Conservation (phyloP, 2,329 filamentous ascomycete genomes). For the Trichoderma simmonsii region DNA sequence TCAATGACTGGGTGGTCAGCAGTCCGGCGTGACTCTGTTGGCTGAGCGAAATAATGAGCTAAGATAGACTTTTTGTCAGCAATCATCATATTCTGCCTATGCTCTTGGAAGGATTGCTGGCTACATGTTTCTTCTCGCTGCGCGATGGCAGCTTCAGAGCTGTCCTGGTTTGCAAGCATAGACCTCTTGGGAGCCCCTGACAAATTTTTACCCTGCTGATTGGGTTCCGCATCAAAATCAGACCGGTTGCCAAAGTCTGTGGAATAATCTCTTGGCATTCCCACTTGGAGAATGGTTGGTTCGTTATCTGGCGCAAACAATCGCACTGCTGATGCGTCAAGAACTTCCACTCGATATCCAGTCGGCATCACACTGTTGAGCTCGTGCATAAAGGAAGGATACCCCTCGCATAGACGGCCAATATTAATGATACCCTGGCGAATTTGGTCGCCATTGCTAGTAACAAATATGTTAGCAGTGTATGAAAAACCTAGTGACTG, state of each 20-base stretch:
- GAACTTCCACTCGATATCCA: neutral
- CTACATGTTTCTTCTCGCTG: neutral
- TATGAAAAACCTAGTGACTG: neutral
- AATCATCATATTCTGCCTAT: neutral
- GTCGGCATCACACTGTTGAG: neutral
- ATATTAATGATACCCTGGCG: neutral
- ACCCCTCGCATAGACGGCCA: neutral
- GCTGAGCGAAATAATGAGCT: neutral
- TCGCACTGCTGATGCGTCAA: neutral
- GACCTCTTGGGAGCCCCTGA: neutral
- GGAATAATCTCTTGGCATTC: neutral
- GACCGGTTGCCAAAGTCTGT: neutral
- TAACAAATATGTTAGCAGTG: neutral
- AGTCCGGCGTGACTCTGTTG: neutral
- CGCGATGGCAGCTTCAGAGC: neutral
- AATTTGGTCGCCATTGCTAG: neutral
- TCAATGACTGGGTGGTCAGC: neutral
- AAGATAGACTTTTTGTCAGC: neutral
- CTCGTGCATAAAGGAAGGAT: neutral
- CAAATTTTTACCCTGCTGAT: neutral
- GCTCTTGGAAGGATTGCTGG: neutral
- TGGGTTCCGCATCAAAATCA: neutral
- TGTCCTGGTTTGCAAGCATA: neutral
- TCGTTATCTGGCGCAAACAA: neutral
- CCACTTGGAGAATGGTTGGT: neutral